phyloP scores from a whole-genome alignment of 257 asterid genomes.

The Solanum rostratum region DNA sequence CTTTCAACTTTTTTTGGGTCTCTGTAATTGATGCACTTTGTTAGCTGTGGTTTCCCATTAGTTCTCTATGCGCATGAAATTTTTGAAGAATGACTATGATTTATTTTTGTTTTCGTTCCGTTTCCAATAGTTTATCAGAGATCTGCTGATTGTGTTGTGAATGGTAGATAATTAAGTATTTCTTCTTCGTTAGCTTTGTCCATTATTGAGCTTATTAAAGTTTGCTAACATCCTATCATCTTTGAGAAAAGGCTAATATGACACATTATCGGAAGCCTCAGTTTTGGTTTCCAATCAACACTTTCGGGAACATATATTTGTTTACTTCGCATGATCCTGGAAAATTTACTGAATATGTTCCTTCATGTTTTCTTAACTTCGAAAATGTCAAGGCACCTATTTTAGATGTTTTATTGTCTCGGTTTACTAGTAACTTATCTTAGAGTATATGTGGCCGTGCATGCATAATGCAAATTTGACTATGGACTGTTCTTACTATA shows the following conservation, averaged over 20 bases:
- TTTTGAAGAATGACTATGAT: not conserved
- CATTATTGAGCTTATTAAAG: not conserved
- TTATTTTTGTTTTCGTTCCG: not conserved
- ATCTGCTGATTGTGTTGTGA: not conserved
- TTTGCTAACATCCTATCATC: not conserved
- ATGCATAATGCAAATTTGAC: not conserved
- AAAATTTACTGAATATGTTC: not conserved
- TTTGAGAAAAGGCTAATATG: not conserved
- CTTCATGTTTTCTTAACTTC: not conserved
- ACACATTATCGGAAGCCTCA: not conserved
- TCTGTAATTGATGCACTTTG: not conserved
- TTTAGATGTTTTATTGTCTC: not conserved
- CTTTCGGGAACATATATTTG: not conserved
- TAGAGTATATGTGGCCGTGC: not conserved
- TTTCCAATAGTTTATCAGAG: not conserved
- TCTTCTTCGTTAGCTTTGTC: not conserved
- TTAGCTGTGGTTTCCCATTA: not conserved
- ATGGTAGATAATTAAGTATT: not conserved
- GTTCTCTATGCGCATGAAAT: not conserved
- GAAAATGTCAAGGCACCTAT: not conserved
- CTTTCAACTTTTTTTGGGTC: not conserved
- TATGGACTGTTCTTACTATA: not conserved
- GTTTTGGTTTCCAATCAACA: not conserved
- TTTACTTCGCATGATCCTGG: not conserved
- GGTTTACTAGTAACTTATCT: not conserved